These are phyloP conservation scores for Claviceps monticola DNA, from an alignment of 2,329 filamentous ascomycete genomes.

Conservation along the genomic window DNA sequence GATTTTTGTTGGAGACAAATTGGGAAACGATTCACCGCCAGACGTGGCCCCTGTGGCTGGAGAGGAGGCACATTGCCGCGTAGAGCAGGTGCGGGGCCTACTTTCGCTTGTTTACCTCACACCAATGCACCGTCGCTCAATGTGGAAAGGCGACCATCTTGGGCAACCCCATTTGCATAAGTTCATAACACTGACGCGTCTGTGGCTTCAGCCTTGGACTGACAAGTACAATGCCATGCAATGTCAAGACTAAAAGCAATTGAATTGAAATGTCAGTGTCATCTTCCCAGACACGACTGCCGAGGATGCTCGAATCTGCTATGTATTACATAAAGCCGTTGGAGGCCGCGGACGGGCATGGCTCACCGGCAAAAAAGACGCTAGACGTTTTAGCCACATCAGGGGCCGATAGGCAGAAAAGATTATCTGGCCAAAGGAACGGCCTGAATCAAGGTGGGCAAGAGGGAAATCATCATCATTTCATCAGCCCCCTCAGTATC, in stretches of 20 bases:
- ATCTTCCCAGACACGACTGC: no score
- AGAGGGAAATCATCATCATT: neutral
- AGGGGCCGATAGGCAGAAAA: no score
- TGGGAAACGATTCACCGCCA: constrained; percentile 16
- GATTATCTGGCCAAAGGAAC: neutral
- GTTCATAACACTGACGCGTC: no score
- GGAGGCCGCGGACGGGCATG: no score
- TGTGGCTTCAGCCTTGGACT: no score
- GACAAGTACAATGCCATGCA: no score
- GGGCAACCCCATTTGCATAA: neutral
- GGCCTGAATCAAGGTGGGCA: neutral
- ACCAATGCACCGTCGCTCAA: constrained; percentile 9
- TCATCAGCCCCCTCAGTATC: neutral
- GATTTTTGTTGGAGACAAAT: constrained; percentile 14
- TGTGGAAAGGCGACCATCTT: constrained; percentile 14
- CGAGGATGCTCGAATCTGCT: no score
- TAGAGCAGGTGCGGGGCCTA: constrained; percentile 13
- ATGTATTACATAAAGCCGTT: no score
- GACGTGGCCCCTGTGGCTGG: constrained; percentile 6
- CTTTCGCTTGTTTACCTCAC: constrained; percentile 21
- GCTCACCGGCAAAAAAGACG: no score
- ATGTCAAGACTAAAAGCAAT: no score
- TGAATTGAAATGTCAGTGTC: no score
- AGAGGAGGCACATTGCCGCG: neutral
- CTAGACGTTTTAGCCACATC: no score